phyloP scores from a whole-genome alignment of 164 flowering plant species.

The Cinnamomum chago region DNA sequence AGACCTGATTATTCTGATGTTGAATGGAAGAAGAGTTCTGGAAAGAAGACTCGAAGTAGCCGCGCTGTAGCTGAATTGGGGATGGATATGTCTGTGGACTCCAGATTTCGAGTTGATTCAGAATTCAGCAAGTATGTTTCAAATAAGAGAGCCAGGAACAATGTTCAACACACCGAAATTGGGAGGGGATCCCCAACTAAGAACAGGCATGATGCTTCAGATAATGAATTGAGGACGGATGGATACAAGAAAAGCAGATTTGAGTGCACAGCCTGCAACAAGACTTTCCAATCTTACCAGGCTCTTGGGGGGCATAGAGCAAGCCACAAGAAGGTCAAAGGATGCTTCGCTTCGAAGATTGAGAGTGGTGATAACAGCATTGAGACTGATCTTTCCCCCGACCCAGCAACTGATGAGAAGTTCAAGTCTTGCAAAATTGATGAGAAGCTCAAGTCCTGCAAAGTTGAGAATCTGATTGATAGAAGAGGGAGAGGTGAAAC shows the following conservation, averaged over 20 bases:
- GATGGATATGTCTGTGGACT: slow-evolving; percentile 9
- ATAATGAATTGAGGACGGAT: slow-evolving; percentile 22
- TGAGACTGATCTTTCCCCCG: slow-evolving; percentile 23
- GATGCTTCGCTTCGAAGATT: slow-evolving; percentile 25
- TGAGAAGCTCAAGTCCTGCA: slow-evolving; percentile 11
- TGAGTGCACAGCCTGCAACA: slow-evolving; percentile 47
- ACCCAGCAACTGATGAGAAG: slow-evolving; percentile 21
- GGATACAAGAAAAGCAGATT: slow-evolving; percentile 36
- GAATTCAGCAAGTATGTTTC: slow-evolving; percentile 26
- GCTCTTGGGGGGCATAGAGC: slow-evolving; percentile 66
- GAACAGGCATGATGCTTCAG: slow-evolving; percentile 17
- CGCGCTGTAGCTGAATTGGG: slow-evolving; percentile 6
- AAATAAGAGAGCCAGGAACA: slow-evolving; percentile 17
- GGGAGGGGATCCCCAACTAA: slow-evolving; percentile 13
- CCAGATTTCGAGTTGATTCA: slow-evolving; percentile 12
- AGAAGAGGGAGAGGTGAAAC: slow-evolving; percentile 14
- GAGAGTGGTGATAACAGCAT: slow-evolving; percentile 47
- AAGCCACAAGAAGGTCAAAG: slow-evolving; percentile 42
- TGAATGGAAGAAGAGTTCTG: slow-evolving; percentile 23
- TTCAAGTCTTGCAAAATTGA: slow-evolving; percentile 12
- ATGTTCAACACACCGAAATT: slow-evolving; percentile 19
- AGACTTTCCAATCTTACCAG: slow-evolving; percentile 48
- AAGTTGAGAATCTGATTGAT: slow-evolving; percentile 5
- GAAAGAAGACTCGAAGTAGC: neutral
- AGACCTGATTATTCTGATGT: slow-evolving; percentile 10